Evolutionary conservation across 768 basidiomycete genomes (phyloP), one percentile per base, ranked within the genome.

Genomic region (Porphyrellus cyaneotinctus): DNA sequence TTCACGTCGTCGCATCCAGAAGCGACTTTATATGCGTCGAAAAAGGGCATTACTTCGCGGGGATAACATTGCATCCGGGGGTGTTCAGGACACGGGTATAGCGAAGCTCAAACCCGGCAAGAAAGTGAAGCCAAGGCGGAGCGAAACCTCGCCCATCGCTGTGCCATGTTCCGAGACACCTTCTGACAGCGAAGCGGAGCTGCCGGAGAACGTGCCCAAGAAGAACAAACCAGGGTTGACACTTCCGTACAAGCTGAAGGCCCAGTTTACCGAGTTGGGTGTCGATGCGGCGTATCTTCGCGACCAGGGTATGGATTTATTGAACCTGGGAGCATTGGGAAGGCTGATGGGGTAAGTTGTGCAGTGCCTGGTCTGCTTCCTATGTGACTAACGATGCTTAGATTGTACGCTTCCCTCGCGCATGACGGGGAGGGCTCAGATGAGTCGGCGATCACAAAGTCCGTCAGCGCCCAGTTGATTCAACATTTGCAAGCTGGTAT

Each of bases 1-100:
- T 2, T 73, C 78, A 10, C 81, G 81, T 8, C 78, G 82, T 31
- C 81, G 78, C n/a, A 56, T 80, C 22, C 70, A 71, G 52, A 88
- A 88, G 52, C 75, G 86, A 35, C 70, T 89, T 7, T 79, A 86
- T 57, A 89, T 89, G 88, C 81, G 87, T 6, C 78, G 80, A 26
- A 83, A 80, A 63, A 78, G 87, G 38, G 87, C 88, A 4, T 67
- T 72, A 26, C 66, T 72, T 30, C 61, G 63, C 26, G 85, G 74
- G 36, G 65, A 57, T 13, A 62, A 53, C 10, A 66, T 6, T 7
- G 23, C 18, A n/a, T 17, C 54, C 10, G 41, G 47, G 13, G 44
- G 33, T 24, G 23, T 15, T 2, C 13, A 52, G 3, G 43, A 41
- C 23, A 43, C 51, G 4, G 33, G 52, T 6, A 20, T 59, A 32